Base-by-base conservation (phyloP, 495 filamentous ascomycete species). In the Lindgomyces ingoldianus region DNA sequence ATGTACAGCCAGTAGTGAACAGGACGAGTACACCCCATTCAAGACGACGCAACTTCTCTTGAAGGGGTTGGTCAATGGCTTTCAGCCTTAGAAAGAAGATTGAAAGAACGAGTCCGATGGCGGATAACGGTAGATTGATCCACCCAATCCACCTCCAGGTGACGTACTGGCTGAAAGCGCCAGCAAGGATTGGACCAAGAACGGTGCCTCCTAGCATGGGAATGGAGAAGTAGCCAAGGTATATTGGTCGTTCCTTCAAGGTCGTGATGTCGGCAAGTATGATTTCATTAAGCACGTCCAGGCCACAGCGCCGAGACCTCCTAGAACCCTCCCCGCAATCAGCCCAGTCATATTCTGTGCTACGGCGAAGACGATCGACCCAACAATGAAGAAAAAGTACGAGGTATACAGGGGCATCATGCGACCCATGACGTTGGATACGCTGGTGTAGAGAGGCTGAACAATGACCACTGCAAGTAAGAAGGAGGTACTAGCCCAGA, bases 121-220 rank as follows among this genome's bases (percentile, higher is more conserved):
- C 75, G 2, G 72, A 18, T 0, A 80, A 16, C 11, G 76, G 76
- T 4, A 78, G 65, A 60, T 78, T 78, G 29, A 78, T 72, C 78
- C 78, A 80, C 2, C 73, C 75, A 55, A 80, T 75, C 78, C 77
- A 80, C 12, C 78, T 56, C 76, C 78, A 80, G 22, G 39, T 62
- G 12, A 65, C 73, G 33, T 60, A 71, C 25, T 60, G 12, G 41
- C 24, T 59, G 54, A 71, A 62, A 4, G 45, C 0, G 11, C 53
- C 65, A 1, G 60, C 60, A 9, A 66, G 29, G 0, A 59, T 50
- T 4, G 67, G 69, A 10, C 69, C 69, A 4, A 29, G 19, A 45
- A 72, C 57, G 16, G 14, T 19, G 1, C 70, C 70, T 1, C 1
- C 52, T 0, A 57, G 41, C 36, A 67, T 67, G 1, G 64, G 57